A percentile compares a stretch with the other conserved stretches of the same genome.
These are phyloP conservation scores for Cercospora nicotianae DNA, from an alignment of 2,329 filamentous ascomycete genomes.

Conservation along the genomic window DNA sequence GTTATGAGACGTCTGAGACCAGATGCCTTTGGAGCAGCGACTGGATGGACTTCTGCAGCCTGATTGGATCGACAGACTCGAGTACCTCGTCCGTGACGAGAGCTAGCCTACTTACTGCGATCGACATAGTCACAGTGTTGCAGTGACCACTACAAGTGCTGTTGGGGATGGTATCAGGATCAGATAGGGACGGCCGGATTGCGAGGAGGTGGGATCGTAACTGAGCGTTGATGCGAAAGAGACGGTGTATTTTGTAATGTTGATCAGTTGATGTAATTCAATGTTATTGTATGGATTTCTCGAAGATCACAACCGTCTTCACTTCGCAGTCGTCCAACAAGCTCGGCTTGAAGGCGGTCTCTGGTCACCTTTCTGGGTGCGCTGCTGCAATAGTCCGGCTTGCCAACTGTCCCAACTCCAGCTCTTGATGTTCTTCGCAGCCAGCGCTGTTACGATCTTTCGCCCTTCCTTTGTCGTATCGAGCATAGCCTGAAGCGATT, in stretches of 20 bases:
- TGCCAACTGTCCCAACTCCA: slow-evolving; percentile 22
- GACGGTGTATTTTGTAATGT: background rate
- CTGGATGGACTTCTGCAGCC: too few relatives aligned
- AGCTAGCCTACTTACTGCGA: too few relatives aligned
- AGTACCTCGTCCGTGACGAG: too few relatives aligned
- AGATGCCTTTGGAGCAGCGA: too few relatives aligned
- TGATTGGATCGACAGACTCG: too few relatives aligned
- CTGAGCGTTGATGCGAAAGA: background rate
- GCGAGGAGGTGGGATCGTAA: too few relatives aligned
- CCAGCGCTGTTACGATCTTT: slow-evolving; percentile 22
- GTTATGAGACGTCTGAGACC: too few relatives aligned
- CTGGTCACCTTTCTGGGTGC: background rate
- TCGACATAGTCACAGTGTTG: too few relatives aligned
- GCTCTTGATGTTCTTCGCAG: slow-evolving; percentile 6
- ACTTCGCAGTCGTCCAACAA: background rate
- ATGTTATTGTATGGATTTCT: background rate
- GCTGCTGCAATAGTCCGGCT: background rate
- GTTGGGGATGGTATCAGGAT: too few relatives aligned
- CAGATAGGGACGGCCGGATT: too few relatives aligned
- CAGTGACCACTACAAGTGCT: too few relatives aligned
- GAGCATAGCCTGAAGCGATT: slow-evolving; percentile 16
- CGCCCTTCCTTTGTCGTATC: slow-evolving; percentile 19
- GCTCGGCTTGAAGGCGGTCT: background rate
- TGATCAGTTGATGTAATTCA: background rate
- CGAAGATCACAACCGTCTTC: background rate